Conservation (phyloP, 768 basidiomycete species). For the Goffeauzyma gilvescens region DNA sequence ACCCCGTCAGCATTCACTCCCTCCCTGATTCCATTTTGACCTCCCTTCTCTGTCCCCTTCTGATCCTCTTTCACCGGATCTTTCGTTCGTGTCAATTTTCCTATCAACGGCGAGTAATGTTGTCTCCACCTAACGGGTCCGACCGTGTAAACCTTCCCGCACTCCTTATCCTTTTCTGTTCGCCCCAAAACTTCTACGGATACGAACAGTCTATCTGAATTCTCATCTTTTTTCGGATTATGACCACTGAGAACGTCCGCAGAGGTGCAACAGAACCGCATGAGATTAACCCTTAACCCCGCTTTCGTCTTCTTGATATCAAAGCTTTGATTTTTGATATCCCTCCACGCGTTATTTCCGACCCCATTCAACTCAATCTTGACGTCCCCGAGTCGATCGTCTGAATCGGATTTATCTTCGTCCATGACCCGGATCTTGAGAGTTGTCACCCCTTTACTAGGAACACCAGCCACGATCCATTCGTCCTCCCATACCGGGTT, state of each 20-base stretch:
- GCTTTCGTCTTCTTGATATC: constrained; percentile 20
- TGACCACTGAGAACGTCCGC: too few species aligned
- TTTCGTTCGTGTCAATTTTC: constrained; percentile 28
- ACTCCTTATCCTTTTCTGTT: constrained; percentile 19
- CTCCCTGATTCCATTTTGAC: constrained; percentile 16
- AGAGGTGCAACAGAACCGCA: constrained; percentile 15
- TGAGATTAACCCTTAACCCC: constrained; percentile 15
- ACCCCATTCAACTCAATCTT: constrained; percentile 3
- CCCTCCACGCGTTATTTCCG: constrained; percentile 5
- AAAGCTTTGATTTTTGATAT: constrained; percentile 14
- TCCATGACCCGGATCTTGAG: constrained; percentile 20
- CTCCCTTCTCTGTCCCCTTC: constrained; percentile 15
- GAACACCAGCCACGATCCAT: constrained; percentile 24
- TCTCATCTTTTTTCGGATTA: too few species aligned
- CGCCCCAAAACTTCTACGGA: too few species aligned
- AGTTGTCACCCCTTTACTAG: constrained; percentile 16
- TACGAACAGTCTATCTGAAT: too few species aligned
- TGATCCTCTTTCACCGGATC: too few species aligned
- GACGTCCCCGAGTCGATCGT: constrained; percentile 25
- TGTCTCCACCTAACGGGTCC: constrained; percentile 33
- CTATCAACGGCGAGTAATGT: constrained; percentile 38
- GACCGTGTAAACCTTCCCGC: constrained; percentile 34
- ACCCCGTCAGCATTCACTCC: background rate
- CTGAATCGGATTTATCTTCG: constrained; percentile 26
- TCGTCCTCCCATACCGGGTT: constrained; percentile 20